phyloP scores from a whole-genome alignment of 441 rosid species.

The Arabidopsis hybrid region DNA sequence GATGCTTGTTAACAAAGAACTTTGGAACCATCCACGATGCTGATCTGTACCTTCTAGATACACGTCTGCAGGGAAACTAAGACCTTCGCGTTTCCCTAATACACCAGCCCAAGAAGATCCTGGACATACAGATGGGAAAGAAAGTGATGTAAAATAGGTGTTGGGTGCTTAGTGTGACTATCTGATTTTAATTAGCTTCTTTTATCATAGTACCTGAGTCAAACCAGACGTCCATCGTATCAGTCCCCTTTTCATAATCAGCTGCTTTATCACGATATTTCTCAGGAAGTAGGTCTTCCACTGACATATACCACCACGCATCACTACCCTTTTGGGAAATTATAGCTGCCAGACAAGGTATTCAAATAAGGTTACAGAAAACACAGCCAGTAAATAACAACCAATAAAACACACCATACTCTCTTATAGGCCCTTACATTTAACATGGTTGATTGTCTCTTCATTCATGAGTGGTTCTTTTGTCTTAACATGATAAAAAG shows the following conservation, averaged over 20 bases:
- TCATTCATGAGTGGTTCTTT: slow-evolving; percentile 93
- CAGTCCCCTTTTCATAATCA: slow-evolving; percentile 90
- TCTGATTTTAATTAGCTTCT: not conserved
- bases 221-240: slow-evolving; percentile 99
- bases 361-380: slow-evolving; percentile 31
- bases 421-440: slow-evolving; percentile 61
- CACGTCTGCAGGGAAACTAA: slow-evolving; percentile 86
- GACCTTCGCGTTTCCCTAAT: slow-evolving; percentile 69
- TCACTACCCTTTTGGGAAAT: slow-evolving; percentile 90
- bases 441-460: slow-evolving; percentile 86
- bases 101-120: slow-evolving; percentile 99
- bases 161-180: not conserved
- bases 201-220: slow-evolving; percentile 74
- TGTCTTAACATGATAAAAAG: slow-evolving; percentile 78
- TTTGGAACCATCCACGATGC: slow-evolving; percentile 99
- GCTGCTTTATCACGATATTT: slow-evolving; percentile 76
- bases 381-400: slow-evolving; percentile 24
- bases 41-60: slow-evolving; percentile 99
- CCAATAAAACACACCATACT: slow-evolving; percentile 11
- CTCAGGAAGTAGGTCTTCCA: slow-evolving; percentile 88
- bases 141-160: slow-evolving; percentile 33
- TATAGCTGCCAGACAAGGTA: slow-evolving; percentile 62
- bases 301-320: slow-evolving; percentile 99
- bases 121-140: slow-evolving; percentile 47
- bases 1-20: slow-evolving; percentile 90